Evolutionary conservation across 257 asterid species (phyloP).

Genomic region (Jasminum sambac): DNA sequence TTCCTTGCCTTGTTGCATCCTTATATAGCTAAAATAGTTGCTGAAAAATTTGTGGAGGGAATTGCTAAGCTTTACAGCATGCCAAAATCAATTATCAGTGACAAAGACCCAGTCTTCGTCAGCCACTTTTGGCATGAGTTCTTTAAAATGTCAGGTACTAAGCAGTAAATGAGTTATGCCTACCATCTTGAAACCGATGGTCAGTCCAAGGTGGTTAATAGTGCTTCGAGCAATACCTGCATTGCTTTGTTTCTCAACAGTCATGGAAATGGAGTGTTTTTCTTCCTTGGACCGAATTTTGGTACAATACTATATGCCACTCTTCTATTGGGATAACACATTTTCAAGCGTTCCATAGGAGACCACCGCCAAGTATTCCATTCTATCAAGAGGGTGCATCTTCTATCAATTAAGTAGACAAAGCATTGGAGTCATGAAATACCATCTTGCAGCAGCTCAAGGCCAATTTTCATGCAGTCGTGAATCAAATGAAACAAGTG

Average conservation of each 20-base stretch:
- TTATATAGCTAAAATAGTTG: not conserved
- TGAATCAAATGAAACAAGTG: not conserved
- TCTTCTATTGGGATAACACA: not conserved
- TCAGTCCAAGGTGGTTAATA: not conserved
- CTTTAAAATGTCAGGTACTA: not conserved
- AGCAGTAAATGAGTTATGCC: not conserved
- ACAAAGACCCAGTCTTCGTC: not conserved
- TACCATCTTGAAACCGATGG: not conserved
- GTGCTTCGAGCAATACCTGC: not conserved
- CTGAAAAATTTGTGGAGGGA: not conserved
- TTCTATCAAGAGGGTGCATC: too few relatives aligned
- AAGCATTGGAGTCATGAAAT: not conserved
- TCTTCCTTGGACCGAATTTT: conserved; percentile 3
- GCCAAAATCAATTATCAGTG: not conserved
- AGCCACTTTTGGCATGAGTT: not conserved
- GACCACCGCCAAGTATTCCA: not conserved
- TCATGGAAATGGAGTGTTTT: not conserved
- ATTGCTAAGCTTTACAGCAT: not conserved
- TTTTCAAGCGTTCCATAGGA: not conserved
- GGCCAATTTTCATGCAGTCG: not conserved
- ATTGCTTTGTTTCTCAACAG: not conserved
- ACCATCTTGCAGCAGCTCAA: not conserved
- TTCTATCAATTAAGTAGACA: too few relatives aligned
- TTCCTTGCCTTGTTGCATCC: too few relatives aligned
- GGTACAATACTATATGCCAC: conserved; percentile 14